These are phyloP conservation scores for Naumovozyma baii DNA, from an alignment of 805 yeast species.

Conservation along the genomic window DNA sequence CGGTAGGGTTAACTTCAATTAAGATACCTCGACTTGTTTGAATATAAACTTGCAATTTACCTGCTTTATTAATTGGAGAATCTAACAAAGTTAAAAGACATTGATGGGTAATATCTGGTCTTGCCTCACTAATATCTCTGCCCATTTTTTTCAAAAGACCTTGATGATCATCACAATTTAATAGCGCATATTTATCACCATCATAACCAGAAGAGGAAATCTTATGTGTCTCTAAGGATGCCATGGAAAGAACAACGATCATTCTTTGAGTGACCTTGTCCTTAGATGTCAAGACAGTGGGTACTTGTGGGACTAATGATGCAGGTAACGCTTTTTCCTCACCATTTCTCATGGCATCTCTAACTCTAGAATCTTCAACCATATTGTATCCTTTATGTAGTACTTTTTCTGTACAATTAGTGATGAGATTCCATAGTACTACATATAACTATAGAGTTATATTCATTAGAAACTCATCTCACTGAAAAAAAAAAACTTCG, in stretches of 20 bases:
- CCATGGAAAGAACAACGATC: conserved; percentile 91
- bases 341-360: conserved; percentile 34
- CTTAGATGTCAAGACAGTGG: conserved; percentile 66
- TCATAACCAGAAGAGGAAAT: conserved; percentile 68
- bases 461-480: too few relatives aligned
- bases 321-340: conserved; percentile 44
- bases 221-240: conserved; percentile 91
- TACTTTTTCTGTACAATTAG: neutral
- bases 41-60: conserved; percentile 89
- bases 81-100: conserved; percentile 88
- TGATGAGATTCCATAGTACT: too few relatives aligned
- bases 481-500: too few relatives aligned
- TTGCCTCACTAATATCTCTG: conserved; percentile 92
- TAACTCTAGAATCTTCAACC: conserved; percentile 41
- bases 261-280: conserved; percentile 82
- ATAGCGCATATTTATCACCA: conserved; percentile 84
- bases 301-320: conserved; percentile 79
- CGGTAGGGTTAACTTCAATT: conserved; percentile 91
- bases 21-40: conserved; percentile 93
- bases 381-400: conserved; percentile 12
- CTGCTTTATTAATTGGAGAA: conserved; percentile 97
- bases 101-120: conserved; percentile 99
- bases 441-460: too few relatives aligned
- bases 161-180: conserved; percentile 98
- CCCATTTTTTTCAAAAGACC: conserved; percentile 92